Conservation (phyloP, 192 early-diverging fungal genomes). For the Piromyces sp. region DNA sequence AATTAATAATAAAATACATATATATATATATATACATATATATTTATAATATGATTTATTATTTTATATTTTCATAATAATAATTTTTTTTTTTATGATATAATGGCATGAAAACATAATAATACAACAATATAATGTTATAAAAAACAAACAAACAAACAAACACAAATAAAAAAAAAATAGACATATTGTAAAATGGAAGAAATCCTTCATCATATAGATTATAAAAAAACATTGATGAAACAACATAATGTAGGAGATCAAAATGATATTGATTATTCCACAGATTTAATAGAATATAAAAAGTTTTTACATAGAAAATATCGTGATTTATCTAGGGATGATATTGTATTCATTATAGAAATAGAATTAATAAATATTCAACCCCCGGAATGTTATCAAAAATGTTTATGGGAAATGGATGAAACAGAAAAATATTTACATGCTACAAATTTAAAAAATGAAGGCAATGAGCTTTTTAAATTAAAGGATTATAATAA, state of each 20-base stretch:
- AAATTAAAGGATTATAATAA: neutral
- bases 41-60: no score
- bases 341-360: neutral
- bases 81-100: no score
- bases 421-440: neutral
- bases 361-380: neutral
- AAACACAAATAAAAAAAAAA: no score
- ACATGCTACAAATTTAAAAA: neutral
- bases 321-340: neutral
- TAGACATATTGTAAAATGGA: neutral
- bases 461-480: neutral
- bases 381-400: neutral
- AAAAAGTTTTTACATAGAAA: neutral
- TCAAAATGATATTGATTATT: neutral
- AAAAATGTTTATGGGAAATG: neutral
- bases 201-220: neutral
- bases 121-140: no score
- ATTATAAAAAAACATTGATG: neutral
- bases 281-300: neutral
- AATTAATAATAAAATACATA: neutral
- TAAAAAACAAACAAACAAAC: no score
- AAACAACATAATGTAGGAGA: neutral
- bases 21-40: no score
- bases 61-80: no score
- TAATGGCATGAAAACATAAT: no score